Evolutionary conservation across 805 yeast species (phyloP).

Genomic region (Metschnikowia baotianmanensis): DNA sequence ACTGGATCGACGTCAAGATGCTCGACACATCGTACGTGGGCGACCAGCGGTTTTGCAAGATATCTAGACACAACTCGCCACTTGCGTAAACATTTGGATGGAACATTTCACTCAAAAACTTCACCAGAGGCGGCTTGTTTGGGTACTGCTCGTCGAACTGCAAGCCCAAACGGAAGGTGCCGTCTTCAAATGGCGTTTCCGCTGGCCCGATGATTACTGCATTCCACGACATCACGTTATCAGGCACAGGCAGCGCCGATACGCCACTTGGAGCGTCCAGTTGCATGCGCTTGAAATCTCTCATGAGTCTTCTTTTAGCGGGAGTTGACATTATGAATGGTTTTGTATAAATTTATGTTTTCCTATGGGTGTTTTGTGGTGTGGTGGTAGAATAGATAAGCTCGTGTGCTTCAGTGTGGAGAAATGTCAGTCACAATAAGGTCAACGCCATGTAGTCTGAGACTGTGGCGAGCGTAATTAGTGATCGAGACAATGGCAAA

Average conservation of each 20-base stretch:
- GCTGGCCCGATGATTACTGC: slow-evolving; percentile 98
- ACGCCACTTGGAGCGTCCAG: slow-evolving; percentile 98
- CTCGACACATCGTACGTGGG: slow-evolving; percentile 98
- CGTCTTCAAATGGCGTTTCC: slow-evolving; percentile 97
- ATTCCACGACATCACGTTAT: slow-evolving; percentile 97
- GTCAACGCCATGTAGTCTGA: too few species aligned
- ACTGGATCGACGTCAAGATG: slow-evolving; percentile 88
- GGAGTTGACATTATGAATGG: slow-evolving; percentile 86
- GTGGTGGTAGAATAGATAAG: too few species aligned
- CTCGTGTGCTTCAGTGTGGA: too few species aligned
- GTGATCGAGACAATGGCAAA: too few species aligned
- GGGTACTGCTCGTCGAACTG: slow-evolving; percentile 98
- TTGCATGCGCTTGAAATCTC: slow-evolving; percentile 96
- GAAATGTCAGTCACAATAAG: too few species aligned
- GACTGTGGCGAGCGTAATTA: too few species aligned
- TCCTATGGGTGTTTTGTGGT: too few species aligned
- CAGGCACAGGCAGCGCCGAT: slow-evolving; percentile 94
- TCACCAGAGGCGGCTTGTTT: slow-evolving; percentile 92
- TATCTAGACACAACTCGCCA: slow-evolving; percentile 94
- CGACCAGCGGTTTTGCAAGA: slow-evolving; percentile 95
- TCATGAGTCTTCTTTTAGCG: slow-evolving; percentile 98
- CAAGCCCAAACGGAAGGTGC: slow-evolving; percentile 81
- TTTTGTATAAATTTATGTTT: neutral
- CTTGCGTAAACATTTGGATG: slow-evolving; percentile 96
- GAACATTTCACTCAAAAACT: slow-evolving; percentile 90